phyloP scores from a whole-genome alignment of 2,329 filamentous ascomycete species.

The Scedosporium boydii region DNA sequence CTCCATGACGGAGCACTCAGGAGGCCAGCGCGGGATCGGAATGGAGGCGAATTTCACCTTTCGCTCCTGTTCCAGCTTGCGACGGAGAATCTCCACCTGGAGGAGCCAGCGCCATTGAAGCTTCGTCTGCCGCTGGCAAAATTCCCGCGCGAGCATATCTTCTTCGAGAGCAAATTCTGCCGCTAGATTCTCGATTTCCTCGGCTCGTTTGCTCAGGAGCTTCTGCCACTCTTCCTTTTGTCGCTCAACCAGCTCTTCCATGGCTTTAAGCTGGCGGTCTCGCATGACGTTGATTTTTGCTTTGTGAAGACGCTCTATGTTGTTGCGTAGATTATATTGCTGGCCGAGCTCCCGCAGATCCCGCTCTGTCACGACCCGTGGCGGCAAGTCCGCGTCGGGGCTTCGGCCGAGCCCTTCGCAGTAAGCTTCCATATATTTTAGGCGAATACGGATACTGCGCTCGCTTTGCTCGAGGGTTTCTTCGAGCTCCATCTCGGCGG shows the following conservation, averaged over 20 bases:
- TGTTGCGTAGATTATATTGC: constrained; percentile 51
- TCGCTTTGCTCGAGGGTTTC: constrained; percentile 45
- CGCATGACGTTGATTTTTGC: constrained; percentile 55
- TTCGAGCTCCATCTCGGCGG: constrained; percentile 51
- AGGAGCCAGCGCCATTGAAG: constrained; percentile 43
- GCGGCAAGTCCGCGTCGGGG: constrained; percentile 29
- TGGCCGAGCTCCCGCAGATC: constrained; percentile 50
- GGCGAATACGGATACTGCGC: constrained; percentile 43
- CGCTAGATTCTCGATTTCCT: constrained; percentile 39
- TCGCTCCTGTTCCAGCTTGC: constrained; percentile 37
- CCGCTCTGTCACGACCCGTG: constrained; percentile 47
- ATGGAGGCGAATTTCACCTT: constrained; percentile 30
- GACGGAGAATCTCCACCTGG: constrained; percentile 41
- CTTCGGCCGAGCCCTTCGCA: constrained; percentile 40
- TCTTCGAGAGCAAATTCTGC: constrained; percentile 39
- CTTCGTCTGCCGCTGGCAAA: constrained; percentile 33
- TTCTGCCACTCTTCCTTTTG: constrained; percentile 43
- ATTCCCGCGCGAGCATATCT: constrained; percentile 33
- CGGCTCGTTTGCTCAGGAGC: constrained; percentile 33
- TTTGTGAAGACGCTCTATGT: constrained; percentile 48
- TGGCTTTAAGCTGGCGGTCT: constrained; percentile 52
- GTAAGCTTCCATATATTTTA: constrained; percentile 60
- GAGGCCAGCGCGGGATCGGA: background rate
- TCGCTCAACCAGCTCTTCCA: constrained; percentile 47
- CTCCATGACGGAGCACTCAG: background rate